Conservation (phyloP, 2,329 filamentous ascomycete species). For the Elsinoe fawcettii region DNA sequence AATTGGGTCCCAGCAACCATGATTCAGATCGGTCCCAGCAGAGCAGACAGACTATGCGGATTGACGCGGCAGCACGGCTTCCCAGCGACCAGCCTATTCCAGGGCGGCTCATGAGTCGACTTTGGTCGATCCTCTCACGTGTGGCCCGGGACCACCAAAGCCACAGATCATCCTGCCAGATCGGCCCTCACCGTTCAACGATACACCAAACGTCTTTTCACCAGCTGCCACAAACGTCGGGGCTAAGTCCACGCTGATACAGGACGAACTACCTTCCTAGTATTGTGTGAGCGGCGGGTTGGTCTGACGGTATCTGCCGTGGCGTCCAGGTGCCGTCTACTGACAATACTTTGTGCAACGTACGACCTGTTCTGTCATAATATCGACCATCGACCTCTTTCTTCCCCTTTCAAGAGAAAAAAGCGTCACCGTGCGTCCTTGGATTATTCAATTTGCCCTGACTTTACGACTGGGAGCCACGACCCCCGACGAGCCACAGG, state of each 20-base stretch:
- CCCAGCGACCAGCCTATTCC: not conserved
- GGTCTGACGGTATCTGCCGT: slow-evolving; percentile 3
- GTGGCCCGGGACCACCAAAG: slow-evolving; percentile 8
- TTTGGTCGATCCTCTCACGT: slow-evolving; percentile 6
- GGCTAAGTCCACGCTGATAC: slow-evolving; percentile 11
- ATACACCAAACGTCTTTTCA: slow-evolving; percentile 4
- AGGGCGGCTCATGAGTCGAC: slow-evolving; percentile 6
- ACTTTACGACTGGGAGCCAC: not conserved
- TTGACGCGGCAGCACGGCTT: slow-evolving; percentile 3
- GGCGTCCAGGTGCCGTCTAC: not conserved
- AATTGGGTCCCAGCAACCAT: slow-evolving; percentile 2
- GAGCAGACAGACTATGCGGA: not conserved
- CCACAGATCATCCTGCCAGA: slow-evolving; percentile 12
- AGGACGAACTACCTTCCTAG: slow-evolving; percentile 1
- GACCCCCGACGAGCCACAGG: not conserved
- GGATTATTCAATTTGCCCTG: not conserved
- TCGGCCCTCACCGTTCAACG: slow-evolving; percentile 8
- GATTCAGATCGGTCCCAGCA: slow-evolving; percentile 10
- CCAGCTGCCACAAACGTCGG: slow-evolving; percentile 13
- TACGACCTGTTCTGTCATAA: slow-evolving; percentile 3
- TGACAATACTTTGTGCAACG: slow-evolving; percentile 8
- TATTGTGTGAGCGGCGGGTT: not conserved
- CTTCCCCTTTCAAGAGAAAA: not conserved
- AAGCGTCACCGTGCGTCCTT: slow-evolving; percentile 3
- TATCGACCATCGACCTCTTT: not conserved